Evolutionary conservation across 2,329 filamentous ascomycete species (phyloP), one percentile per base, ranked within the genome.

Genomic region (Dryadomyces quercivorus): DNA sequence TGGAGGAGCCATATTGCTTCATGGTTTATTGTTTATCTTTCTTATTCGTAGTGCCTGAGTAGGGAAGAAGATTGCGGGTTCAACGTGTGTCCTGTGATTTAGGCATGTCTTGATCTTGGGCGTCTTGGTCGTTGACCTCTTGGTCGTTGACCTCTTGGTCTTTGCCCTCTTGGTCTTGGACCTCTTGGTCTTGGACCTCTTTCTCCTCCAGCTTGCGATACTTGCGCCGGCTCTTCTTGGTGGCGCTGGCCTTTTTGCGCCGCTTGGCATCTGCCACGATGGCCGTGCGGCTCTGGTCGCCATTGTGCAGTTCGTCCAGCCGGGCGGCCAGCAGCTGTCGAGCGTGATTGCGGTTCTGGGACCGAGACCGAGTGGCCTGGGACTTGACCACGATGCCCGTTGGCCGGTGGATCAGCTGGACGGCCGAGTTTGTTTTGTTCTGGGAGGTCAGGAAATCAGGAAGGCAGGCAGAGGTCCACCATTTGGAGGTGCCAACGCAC

Each of bases 351-450:
- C 91, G 81, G 67, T 98, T 98, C 69, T 95, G 87, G 55, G 80
- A 80, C 18, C 89, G 82, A 1, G 88, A 94, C 50, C 93, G 84
- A 9, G 93, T 97, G 20, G 85, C 89, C 70, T 98, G 93, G 55
- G 82, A 92, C 72, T 98, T 98, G 59, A 98, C 81, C 15, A 97
- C 91, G 53, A 96, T 82, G 58, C 92, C 92, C 0, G 91, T 95
- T 6, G 92, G 89, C 16, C 86, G 72, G 68, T 98, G 93, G 61
- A 85, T 93, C 40, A 98, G 76, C 67, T 98, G 93, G 2, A 96
- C 92, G 42, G 92, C 92, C 0, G 88, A 96, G 60, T 84, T 90
- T 26, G 93, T 98, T 81, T 98, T 98, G 72, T 98, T 98, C 85
- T 84, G 58, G 22, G 9, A 13, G 20, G 2, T n/a, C 2, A 54